Evolutionary conservation across 768 basidiomycete genomes (phyloP).

Genomic region (Hebeloma cylindrosporum): DNA sequence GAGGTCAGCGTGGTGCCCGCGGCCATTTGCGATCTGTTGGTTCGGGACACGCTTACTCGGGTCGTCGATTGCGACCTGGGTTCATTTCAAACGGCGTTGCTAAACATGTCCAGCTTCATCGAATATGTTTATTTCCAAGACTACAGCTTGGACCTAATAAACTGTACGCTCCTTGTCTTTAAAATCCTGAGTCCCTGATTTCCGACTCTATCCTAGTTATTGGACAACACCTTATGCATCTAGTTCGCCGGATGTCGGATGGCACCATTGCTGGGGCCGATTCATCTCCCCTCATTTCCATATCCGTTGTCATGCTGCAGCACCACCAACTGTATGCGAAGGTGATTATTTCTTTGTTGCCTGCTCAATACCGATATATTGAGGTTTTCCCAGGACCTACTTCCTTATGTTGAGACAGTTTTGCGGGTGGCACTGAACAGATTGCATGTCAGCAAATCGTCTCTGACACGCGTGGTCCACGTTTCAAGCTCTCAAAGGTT

Average conservation of each 20-base stretch:
- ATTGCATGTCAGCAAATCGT: constrained; percentile 42
- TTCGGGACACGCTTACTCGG: constrained; percentile 56
- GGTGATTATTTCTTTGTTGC: constrained; percentile 31
- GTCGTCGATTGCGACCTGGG: constrained; percentile 50
- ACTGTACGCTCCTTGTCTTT: constrained; percentile 41
- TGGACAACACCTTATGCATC: constrained; percentile 50
- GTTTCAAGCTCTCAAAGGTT: constrained; percentile 46
- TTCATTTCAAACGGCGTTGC: constrained; percentile 50
- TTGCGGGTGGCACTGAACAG: constrained; percentile 54
- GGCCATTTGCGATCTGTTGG: constrained; percentile 45
- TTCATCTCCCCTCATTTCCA: constrained; percentile 53
- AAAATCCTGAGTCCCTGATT: neutral
- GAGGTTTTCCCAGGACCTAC: constrained; percentile 47
- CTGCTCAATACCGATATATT: constrained; percentile 2
- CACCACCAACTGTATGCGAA: constrained; percentile 59
- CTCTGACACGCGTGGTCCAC: constrained; percentile 47
- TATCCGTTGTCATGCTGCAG: constrained; percentile 52
- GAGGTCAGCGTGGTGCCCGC: constrained; percentile 26
- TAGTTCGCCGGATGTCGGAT: constrained; percentile 62
- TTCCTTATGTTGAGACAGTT: constrained; percentile 58
- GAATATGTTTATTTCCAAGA: constrained; percentile 56
- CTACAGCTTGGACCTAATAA: constrained; percentile 53
- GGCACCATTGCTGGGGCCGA: constrained; percentile 48
- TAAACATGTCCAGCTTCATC: constrained; percentile 58
- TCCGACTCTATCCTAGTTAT: constrained; percentile 41